Base-by-base conservation (phyloP, 2,329 filamentous ascomycete genomes). In the Furcasterigmium furcatum region DNA sequence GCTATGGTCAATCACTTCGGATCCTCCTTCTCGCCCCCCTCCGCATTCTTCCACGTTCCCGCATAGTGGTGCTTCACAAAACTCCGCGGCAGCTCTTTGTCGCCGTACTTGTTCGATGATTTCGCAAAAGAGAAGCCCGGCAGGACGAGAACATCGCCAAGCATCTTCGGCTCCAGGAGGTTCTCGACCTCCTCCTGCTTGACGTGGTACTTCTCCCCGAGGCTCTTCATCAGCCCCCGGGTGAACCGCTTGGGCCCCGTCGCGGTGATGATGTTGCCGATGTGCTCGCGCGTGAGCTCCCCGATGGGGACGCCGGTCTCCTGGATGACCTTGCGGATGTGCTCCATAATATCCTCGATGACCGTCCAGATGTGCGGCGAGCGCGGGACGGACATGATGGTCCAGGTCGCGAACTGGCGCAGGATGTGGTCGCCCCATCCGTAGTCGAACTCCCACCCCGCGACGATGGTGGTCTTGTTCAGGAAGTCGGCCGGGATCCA, bases 401-500 rank as follows among this genome's bases (percentile, higher is more conserved):
- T 50, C 52, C 54, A 58, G 8, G 46, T 54, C 16, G 45, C 46
- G 24, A 57, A 52, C 45, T 58, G 48, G 10, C 50, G 51, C 10
- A 49, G 24, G 41, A 58, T 47, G 20, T 54, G 35, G 24, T 51
- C 45, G 18, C 40, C 42, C 49, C 49, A 57, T 13, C 52, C 50
- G 32, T 20, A 14, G 41, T 60, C 58, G 24, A 61, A 59, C 39
- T 61, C 58, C 55, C 57, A 61, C 1, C 59, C 59, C 13, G 59
- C 56, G 3, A 61, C 49, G 4, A 61, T 41, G 16, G 44, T 41
- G 2, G 50, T 48, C 4, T 44, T 18, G 14, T 32, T 38, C 14
- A 42, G 21, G 25, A 52, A 51, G 5, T 52, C n/a, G 4, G 24
- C 20, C 1, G 64, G 65, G 9, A 68, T 55, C 46, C 68, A 70